Evolutionary conservation across 2,329 filamentous ascomycete species (phyloP).

Genomic region (Fragosphaeria purpurea): DNA sequence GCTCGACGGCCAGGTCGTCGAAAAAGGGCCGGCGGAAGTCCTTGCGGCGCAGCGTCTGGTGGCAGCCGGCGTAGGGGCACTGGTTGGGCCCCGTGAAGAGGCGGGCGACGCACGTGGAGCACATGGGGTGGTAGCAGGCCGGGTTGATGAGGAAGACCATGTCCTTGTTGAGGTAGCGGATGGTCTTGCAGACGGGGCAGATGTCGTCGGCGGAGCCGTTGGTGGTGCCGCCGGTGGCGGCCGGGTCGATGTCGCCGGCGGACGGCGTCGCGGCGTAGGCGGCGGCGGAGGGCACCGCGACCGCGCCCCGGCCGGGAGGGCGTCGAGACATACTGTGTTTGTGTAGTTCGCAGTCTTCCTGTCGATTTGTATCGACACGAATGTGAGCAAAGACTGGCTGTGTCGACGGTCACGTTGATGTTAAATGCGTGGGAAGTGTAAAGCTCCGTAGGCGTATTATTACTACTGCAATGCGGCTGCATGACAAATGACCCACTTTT

Average conservation of each 20-base stretch:
- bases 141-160: slow-evolving; percentile 96
- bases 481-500: no score
- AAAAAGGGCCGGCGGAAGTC: slow-evolving; percentile 86
- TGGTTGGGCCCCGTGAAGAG: slow-evolving; percentile 90
- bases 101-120: slow-evolving; percentile 86
- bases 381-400: no score
- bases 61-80: slow-evolving; percentile 84
- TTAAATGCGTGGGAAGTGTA: no score
- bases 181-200: slow-evolving; percentile 95
- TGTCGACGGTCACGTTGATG: no score
- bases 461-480: no score
- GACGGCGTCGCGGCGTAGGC: not conserved
- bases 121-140: slow-evolving; percentile 99
- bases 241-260: not conserved
- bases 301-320: no score
- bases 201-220: slow-evolving; percentile 45
- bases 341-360: no score
- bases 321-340: no score
- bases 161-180: slow-evolving; percentile 86
- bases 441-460: no score
- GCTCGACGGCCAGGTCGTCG: slow-evolving; percentile 75
- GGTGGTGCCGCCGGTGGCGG: slow-evolving; percentile 1
- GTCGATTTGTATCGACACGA: no score
- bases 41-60: slow-evolving; percentile 73
- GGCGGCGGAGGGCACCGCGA: not conserved